Conservation (phyloP, 1,139 yeast genomes). For the Yamadazyma mexicana region DNA sequence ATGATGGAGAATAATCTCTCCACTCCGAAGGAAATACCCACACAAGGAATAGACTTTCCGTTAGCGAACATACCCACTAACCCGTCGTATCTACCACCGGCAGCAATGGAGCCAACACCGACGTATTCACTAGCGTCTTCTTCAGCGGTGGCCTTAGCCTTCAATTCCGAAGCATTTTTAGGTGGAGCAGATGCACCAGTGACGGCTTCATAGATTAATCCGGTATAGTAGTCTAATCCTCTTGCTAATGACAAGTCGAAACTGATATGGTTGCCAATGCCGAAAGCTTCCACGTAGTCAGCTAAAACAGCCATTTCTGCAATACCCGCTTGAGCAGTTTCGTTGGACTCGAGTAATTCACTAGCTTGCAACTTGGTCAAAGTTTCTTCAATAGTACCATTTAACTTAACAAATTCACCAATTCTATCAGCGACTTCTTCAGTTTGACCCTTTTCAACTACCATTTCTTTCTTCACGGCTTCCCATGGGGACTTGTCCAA, state of each 20-base stretch:
- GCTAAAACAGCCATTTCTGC: conserved; percentile 75
- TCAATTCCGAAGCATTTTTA: conserved; percentile 64
- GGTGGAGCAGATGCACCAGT: conserved; percentile 97
- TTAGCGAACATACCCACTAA: conserved; percentile 95
- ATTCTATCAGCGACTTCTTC: conserved; percentile 91
- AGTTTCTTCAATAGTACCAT: conserved; percentile 74
- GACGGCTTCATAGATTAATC: conserved; percentile 93
- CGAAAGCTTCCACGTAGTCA: conserved; percentile 79
- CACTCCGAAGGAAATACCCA: conserved; percentile 94
- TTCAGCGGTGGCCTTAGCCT: conserved; percentile 53
- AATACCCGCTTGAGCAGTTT: conserved; percentile 76
- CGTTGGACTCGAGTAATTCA: conserved; percentile 59
- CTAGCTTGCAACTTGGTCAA: conserved; percentile 56
- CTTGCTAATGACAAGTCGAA: conserved; percentile 94
- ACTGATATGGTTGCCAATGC: conserved; percentile 60
- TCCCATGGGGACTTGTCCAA: conserved; percentile 96
- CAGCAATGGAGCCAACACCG: conserved; percentile 97
- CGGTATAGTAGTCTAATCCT: conserved; percentile 97
- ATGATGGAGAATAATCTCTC: conserved; percentile 90
- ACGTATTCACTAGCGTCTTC: conserved; percentile 96
- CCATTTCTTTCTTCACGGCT: conserved; percentile 88
- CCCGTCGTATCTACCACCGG: conserved; percentile 97
- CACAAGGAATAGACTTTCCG: conserved; percentile 94
- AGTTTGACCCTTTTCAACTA: conserved; percentile 82
- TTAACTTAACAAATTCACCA: conserved; percentile 85